These are phyloP conservation scores for Tetragonia tetragonoides DNA, from an alignment of 148 eudicot species.

Conservation along the genomic window DNA sequence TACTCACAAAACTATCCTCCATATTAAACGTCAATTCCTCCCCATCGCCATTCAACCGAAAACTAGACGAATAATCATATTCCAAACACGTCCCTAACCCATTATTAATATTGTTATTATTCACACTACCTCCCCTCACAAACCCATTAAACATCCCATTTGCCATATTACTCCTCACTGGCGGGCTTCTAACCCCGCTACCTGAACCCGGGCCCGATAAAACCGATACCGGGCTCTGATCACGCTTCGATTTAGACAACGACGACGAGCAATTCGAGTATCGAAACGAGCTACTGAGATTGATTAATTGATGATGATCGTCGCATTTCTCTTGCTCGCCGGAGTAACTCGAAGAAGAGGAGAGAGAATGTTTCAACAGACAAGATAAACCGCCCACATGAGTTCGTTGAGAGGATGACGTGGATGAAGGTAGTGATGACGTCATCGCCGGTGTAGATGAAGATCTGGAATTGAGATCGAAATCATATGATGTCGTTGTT, in stretches of 20 bases:
- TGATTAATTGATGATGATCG: conserved; percentile 25
- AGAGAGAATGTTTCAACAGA: conserved; percentile 39
- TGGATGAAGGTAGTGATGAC: conserved; percentile 43
- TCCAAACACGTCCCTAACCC: conserved; percentile 62
- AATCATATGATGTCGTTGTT: conserved; percentile 33
- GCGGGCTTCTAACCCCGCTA: conserved; percentile 26
- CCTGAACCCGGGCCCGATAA: conserved; percentile 55
- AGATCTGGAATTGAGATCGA: conserved; percentile 52
- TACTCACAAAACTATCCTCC: conserved; percentile 50
- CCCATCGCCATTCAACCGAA: conserved; percentile 6
- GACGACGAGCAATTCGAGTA: conserved; percentile 26
- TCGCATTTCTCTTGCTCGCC: conserved; percentile 49
- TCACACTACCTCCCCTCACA: conserved; percentile 23
- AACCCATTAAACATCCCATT: conserved; percentile 58
- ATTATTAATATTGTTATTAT: background rate
- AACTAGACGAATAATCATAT: conserved; percentile 25
- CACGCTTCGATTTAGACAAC: conserved; percentile 56
- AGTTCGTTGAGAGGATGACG: conserved; percentile 50
- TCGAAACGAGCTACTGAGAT: conserved; percentile 49
- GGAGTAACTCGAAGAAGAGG: conserved; percentile 35
- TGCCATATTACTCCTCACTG: conserved; percentile 31
- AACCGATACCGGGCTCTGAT: conserved; percentile 87
- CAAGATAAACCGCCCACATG: conserved; percentile 60
- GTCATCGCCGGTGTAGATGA: conserved; percentile 31
- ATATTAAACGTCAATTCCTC: conserved; percentile 72